Conservation (phyloP, 805 yeast genomes). For the Hyphopichia homilentoma region DNA sequence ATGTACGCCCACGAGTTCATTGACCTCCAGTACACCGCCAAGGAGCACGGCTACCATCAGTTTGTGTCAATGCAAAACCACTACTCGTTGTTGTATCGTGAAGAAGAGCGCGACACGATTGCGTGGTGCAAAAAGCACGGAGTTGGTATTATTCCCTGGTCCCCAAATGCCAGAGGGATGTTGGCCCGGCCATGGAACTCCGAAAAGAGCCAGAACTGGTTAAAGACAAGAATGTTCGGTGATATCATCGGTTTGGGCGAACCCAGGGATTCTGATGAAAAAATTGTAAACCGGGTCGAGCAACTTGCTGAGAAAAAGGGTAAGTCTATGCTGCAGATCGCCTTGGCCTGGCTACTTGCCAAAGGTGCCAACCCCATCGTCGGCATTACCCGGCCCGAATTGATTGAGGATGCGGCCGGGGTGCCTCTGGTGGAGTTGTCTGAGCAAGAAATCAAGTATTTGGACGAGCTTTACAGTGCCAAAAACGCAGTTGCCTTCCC, state of each 20-base stretch:
- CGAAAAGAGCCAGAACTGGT: no score
- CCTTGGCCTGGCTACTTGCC: constrained; percentile 17
- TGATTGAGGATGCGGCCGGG: no score
- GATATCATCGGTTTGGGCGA: background rate
- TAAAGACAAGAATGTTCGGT: background rate
- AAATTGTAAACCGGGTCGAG: constrained; percentile 43
- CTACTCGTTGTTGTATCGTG: constrained; percentile 7
- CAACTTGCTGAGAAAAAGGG: constrained; percentile 44
- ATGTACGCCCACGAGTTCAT: constrained; percentile 53
- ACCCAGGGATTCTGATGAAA: constrained; percentile 10
- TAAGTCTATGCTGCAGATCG: constrained; percentile 41
- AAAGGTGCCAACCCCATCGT: constrained; percentile 16
- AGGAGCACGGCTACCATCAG: constrained; percentile 1
- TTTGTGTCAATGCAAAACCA: constrained; percentile 5
- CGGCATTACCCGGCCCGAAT: constrained; percentile 13
- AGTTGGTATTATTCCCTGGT: constrained; percentile 58
- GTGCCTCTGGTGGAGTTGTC: no score
- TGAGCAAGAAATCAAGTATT: no score
- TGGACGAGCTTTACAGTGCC: no score
- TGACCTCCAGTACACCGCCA: constrained; percentile 1
- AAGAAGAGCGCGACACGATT: constrained; percentile 29
- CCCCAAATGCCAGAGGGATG: constrained; percentile 53
- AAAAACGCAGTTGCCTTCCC: no score
- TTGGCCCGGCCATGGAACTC: constrained; percentile 42
- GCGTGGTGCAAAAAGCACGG: constrained; percentile 43